These are phyloP conservation scores for Dictyostelium purpureum DNA, from an alignment of 78 protist species.

Conservation along the genomic window DNA sequence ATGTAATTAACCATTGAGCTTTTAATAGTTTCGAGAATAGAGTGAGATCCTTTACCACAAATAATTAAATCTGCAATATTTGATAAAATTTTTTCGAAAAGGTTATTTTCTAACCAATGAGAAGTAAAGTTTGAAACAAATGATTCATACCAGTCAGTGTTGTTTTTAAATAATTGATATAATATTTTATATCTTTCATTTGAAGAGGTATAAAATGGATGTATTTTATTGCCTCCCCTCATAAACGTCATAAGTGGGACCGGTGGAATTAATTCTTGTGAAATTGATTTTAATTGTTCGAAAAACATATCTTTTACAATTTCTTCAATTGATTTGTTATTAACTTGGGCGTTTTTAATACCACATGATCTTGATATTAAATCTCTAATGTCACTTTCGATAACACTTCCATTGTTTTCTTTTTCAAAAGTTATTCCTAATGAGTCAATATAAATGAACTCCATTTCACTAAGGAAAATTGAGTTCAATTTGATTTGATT, in stretches of 20 bases:
- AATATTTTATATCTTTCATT: neutral
- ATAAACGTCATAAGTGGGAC: too few species aligned
- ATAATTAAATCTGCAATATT: conserved; percentile 5
- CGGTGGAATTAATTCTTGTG: neutral
- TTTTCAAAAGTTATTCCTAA: conserved; percentile 5
- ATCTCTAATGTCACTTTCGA: conserved; percentile 26
- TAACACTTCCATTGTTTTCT: neutral
- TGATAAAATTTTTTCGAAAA: neutral
- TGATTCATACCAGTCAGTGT: neutral
- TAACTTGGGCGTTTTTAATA: neutral
- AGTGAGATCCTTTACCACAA: neutral
- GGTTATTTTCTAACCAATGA: conserved; percentile 9
- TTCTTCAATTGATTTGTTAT: neutral
- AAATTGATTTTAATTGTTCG: neutral
- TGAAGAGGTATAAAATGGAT: neutral
- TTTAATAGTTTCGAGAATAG: conserved; percentile 31
- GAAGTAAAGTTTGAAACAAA: neutral
- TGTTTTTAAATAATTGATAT: neutral
- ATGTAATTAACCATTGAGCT: neutral
- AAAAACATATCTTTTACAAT: neutral
- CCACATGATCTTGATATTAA: conserved; percentile 17
- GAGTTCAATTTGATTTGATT: conserved; percentile 37
- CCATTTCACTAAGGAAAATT: conserved; percentile 27
- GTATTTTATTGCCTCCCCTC: neutral
- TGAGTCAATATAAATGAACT: conserved; percentile 40